Conservation (phyloP, 2,329 filamentous ascomycete species). For the Cordyceps militaris region DNA sequence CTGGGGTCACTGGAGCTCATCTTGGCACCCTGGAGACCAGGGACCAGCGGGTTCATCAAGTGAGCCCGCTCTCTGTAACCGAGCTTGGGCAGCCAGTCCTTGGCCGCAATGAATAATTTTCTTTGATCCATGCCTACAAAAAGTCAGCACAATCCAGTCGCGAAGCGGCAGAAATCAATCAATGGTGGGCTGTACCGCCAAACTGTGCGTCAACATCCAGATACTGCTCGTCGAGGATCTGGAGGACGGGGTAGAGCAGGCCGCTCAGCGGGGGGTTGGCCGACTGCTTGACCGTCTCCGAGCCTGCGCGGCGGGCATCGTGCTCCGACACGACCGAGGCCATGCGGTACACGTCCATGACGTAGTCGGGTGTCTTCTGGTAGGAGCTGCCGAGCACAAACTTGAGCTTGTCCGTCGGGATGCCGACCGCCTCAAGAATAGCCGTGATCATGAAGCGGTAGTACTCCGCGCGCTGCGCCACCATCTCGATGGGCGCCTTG, state of each 20-base stretch:
- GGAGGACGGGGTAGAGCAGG: constrained; percentile 48
- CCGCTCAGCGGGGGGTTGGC: constrained; percentile 61
- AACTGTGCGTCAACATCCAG: constrained; percentile 84
- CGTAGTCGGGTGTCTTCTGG: constrained; percentile 66
- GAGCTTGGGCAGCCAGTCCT: constrained; percentile 76
- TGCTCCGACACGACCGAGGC: constrained; percentile 64
- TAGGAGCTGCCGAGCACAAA: constrained; percentile 83
- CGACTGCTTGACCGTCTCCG: constrained; percentile 91
- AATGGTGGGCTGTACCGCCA: constrained; percentile 45
- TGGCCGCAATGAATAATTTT: constrained; percentile 81
- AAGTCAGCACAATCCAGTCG: constrained; percentile 2
- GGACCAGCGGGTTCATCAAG: constrained; percentile 67
- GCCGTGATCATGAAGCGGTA: constrained; percentile 71
- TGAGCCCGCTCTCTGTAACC: constrained; percentile 63
- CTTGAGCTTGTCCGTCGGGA: constrained; percentile 68
- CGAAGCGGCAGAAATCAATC: not conserved
- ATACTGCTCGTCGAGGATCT: constrained; percentile 86
- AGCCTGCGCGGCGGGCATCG: constrained; percentile 82
- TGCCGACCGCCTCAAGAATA: constrained; percentile 68
- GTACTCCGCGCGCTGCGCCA: constrained; percentile 74
- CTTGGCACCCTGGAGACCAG: constrained; percentile 76
- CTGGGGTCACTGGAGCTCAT: constrained; percentile 74
- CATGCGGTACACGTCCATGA: constrained; percentile 82
- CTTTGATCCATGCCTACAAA: constrained; percentile 60
- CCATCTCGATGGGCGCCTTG: constrained; percentile 83